Percentiles rank a stretch among this genome's conserved stretches.
Conservation (phyloP, 2,329 filamentous ascomycete genomes). For the Ophiostoma piceae region DNA sequence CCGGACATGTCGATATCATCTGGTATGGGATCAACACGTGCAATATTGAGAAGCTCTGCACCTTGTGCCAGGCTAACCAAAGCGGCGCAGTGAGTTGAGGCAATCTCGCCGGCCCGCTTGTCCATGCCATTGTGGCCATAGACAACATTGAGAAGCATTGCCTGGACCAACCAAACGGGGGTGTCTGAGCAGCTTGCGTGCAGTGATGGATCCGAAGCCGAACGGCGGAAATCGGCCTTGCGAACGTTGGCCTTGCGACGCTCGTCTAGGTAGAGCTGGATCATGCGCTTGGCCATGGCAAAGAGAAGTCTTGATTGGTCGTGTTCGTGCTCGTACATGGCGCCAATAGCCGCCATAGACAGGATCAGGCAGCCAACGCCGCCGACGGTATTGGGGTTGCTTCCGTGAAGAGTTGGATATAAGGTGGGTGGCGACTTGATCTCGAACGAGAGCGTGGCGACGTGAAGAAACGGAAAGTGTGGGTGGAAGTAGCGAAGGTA, state of each 20-base stretch:
- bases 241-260: slow-evolving; percentile 77
- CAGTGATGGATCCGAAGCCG: slow-evolving; percentile 35
- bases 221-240: slow-evolving; percentile 54
- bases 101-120: slow-evolving; percentile 83
- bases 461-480: slow-evolving; percentile 88
- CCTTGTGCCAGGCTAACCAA: slow-evolving; percentile 86
- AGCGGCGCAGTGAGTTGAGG: slow-evolving; percentile 84
- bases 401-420: slow-evolving; percentile 55
- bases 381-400: slow-evolving; percentile 46
- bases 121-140: slow-evolving; percentile 95
- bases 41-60: slow-evolving; percentile 61
- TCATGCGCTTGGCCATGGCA: slow-evolving; percentile 91
- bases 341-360: slow-evolving; percentile 72
- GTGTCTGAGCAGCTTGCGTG: slow-evolving; percentile 63
- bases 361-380: slow-evolving; percentile 82
- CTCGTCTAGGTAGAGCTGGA: slow-evolving; percentile 87
- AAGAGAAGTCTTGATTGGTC: slow-evolving; percentile 78
- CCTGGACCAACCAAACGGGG: slow-evolving; percentile 91
- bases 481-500: slow-evolving; percentile 93
- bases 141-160: slow-evolving; percentile 92
- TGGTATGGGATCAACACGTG: slow-evolving; percentile 39
- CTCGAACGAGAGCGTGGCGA: slow-evolving; percentile 87
- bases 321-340: slow-evolving; percentile 79
- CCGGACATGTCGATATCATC: slow-evolving; percentile 51
- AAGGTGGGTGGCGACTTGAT: slow-evolving; percentile 48